These are phyloP conservation scores for Lyophyllum decastes DNA, from an alignment of 768 basidiomycete genomes.

Conservation along the genomic window DNA sequence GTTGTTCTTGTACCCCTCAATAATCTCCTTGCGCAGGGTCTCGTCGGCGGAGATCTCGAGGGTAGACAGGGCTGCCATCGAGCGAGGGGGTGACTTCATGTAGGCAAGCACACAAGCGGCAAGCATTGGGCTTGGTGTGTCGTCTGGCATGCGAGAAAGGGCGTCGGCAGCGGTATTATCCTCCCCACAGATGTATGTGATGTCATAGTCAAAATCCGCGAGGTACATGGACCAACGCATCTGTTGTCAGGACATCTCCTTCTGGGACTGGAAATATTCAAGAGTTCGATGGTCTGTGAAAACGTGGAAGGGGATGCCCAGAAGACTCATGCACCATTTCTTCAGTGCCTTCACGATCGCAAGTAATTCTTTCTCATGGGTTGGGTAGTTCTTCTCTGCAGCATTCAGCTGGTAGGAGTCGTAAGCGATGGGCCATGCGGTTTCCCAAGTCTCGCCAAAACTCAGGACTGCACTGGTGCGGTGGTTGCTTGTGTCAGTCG, in stretches of 20 bases:
- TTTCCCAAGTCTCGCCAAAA: not conserved
- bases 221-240: slow-evolving; percentile 40
- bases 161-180: slow-evolving; percentile 35
- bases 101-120: slow-evolving; percentile 6
- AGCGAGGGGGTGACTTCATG: not conserved
- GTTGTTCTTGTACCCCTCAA: not conserved
- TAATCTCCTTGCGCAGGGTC: not conserved
- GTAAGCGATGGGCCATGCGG: slow-evolving; percentile 4
- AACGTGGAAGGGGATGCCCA: too few species aligned
- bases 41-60: not conserved
- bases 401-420: slow-evolving; percentile 4
- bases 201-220: slow-evolving; percentile 30
- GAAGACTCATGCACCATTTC: slow-evolving; percentile 26
- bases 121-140: not conserved
- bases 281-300: slow-evolving; percentile 34
- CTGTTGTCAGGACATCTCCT: slow-evolving; percentile 14
- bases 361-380: slow-evolving; percentile 27
- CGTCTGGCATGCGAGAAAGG: slow-evolving; percentile 25
- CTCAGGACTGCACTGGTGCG: slow-evolving; percentile 6
- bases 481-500: slow-evolving; percentile 26
- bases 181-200: slow-evolving; percentile 32
- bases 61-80: not conserved
- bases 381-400: slow-evolving; percentile 20
- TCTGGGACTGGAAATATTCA: slow-evolving; percentile 25
- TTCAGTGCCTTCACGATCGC: slow-evolving; percentile 32